phyloP scores from a whole-genome alignment of 495 filamentous ascomycete species.

The Lasiosphaeria miniovina region DNA sequence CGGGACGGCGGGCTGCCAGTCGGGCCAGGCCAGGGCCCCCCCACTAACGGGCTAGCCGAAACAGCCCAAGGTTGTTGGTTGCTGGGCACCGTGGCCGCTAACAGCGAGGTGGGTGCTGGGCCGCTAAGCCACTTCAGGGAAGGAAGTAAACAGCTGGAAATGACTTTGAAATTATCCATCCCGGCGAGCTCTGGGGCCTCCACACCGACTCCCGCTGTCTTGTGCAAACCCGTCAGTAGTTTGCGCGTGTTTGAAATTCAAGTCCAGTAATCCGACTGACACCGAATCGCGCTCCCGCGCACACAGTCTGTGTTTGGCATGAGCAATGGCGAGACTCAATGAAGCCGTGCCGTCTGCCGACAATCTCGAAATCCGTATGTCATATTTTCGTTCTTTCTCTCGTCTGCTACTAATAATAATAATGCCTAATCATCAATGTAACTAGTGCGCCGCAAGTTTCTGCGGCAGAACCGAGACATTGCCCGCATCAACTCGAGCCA shows the following conservation, averaged over 20 bases:
- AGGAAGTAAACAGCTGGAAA: constrained; percentile 31
- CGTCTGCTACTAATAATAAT: not conserved
- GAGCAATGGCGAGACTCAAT: constrained; percentile 86
- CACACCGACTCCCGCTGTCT: constrained; percentile 3
- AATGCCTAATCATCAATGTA: constrained; percentile 14
- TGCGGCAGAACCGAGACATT: constrained; percentile 93
- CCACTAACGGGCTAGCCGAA: not conserved
- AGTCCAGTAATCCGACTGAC: too few relatives aligned
- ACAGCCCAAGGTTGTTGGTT: not conserved
- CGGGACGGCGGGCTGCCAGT: not conserved
- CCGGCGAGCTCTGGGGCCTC: not conserved
- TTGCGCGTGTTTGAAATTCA: too few relatives aligned
- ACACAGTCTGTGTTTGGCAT: constrained; percentile 11
- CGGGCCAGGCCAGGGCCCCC: not conserved
- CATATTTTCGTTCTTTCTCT: not conserved
- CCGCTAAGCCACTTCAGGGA: constrained; percentile 27
- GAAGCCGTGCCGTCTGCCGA: constrained; percentile 69
- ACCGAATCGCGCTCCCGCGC: too few relatives aligned
- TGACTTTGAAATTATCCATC: constrained; percentile 26
- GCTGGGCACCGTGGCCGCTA: constrained; percentile 10
- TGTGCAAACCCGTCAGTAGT: constrained; percentile 8
- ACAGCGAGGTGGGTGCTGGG: not conserved
- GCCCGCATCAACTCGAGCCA: constrained; percentile 87
- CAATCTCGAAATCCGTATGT: constrained; percentile 73
- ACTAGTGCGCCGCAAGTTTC: constrained; percentile 77